Evolutionary conservation across 257 asterid genomes (phyloP), one percentile per base, ranked within the genome.

Genomic region (Voacanga thouarsii): DNA sequence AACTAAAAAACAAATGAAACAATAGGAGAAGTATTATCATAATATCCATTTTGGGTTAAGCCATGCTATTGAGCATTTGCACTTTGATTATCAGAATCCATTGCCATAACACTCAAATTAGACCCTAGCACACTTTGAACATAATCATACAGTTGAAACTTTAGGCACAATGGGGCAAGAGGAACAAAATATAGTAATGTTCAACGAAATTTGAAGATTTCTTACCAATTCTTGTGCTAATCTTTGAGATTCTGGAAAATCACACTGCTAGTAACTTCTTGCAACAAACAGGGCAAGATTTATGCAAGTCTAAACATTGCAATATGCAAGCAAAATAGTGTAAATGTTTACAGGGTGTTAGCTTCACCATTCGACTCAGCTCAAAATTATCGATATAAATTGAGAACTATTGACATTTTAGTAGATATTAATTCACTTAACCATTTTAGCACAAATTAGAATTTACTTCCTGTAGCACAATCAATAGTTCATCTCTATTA

Each of bases 281-380:
- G 7, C 72, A 51, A 19, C 72, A 67, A 67, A 67, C 28, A 8
- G 72, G 72, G 28, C 72, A 67, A 39, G 72, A 39, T 67, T 23
- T 39, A 19, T 67, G 72, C 30, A 67, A 67, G 28, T 67, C 51
- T 51, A 67, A 39, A 51, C 72, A 67, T 3, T 19, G 50, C 30
- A 39, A 67, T 21, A 67, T 39, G 51, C 72, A 67, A 67, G 1
- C 19, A 2, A 51, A 39, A 39, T 67, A 51, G 72, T 39, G 41
- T 21, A 39, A 8, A 67, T 67, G 72, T 8, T 39, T 67, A 39
- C 72, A 67, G 7, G 72, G 72, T 33, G 26, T 39, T 18, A 67
- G 16, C 7, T 23, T 67, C 72, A 67, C 72, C 72, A 18, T 67
- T 30, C 41, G 72, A 67, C 41, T 67, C 28, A 67, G 6, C 51